Conservation (phyloP, 352 stramenopile genomes). For the Pythium periplocum region DNA sequence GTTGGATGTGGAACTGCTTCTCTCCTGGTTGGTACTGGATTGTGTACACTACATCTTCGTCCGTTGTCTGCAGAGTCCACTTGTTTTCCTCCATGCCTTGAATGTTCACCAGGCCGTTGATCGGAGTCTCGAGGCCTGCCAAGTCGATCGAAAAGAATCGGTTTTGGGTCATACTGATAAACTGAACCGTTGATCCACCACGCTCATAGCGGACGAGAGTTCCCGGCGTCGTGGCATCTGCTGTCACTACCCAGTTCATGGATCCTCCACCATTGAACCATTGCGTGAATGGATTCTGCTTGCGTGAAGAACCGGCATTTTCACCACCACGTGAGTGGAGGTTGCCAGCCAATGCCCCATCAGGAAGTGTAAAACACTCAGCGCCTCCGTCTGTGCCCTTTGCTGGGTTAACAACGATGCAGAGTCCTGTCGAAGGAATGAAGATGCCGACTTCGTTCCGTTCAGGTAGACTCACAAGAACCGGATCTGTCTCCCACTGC, state of each 20-base stretch:
- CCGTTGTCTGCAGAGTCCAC: constrained; percentile 47
- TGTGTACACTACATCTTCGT: constrained; percentile 27
- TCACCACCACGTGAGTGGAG: constrained; percentile 21
- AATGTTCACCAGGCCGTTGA: constrained; percentile 29
- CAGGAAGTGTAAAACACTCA: constrained; percentile 46
- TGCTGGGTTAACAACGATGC: constrained; percentile 37
- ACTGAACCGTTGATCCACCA: constrained; percentile 46
- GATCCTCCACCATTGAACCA: constrained; percentile 30
- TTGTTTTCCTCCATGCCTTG: constrained; percentile 30
- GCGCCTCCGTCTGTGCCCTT: constrained; percentile 34
- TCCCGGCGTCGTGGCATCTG: constrained; percentile 20
- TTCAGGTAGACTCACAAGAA: constrained; percentile 40
- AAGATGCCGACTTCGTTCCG: constrained; percentile 48
- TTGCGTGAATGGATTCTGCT: constrained; percentile 39
- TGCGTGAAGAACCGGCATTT: constrained; percentile 12
- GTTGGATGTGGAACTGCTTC: constrained; percentile 27
- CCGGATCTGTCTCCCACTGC: constrained; percentile 47
- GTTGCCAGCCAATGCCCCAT: constrained; percentile 42
- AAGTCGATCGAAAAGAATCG: constrained; percentile 51
- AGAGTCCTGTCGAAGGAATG: constrained; percentile 50
- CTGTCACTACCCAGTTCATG: constrained; percentile 19
- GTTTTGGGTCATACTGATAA: constrained; percentile 37
- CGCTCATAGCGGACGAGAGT: constrained; percentile 42
- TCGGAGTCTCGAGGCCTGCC: constrained; percentile 5
- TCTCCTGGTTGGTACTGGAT: constrained; percentile 16